Conservation (phyloP, 306 rosid species). For the Sicyos baderoa region DNA sequence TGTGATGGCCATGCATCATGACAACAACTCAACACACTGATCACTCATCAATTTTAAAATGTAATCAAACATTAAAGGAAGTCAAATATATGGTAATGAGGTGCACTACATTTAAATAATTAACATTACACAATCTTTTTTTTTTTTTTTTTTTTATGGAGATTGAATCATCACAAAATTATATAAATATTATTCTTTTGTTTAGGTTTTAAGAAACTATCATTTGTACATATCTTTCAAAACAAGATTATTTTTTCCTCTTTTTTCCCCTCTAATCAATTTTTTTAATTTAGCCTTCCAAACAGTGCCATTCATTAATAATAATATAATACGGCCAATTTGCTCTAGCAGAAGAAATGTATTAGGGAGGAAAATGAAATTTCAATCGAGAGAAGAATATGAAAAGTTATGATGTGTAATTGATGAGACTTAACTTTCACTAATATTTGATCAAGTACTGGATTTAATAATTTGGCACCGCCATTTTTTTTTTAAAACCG, state of each 20-base stretch:
- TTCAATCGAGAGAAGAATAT: neutral
- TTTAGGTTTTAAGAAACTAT: conserved; percentile 1
- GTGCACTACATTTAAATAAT: conserved; percentile 8
- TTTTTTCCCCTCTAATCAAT: neutral
- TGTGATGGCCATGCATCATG: neutral
- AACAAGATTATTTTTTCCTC: no score
- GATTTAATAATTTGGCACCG: neutral
- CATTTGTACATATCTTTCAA: neutral
- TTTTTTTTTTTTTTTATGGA: neutral
- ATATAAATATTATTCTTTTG: neutral
- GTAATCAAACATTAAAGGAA: neutral
- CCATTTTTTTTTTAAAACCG: neutral
- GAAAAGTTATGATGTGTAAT: neutral
- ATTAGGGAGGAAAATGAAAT: neutral
- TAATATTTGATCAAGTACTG: neutral
- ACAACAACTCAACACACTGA: no score
- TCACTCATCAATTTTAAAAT: neutral
- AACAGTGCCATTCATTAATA: no score
- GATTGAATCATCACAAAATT: conserved; percentile 3
- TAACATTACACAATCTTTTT: conserved; percentile 8
- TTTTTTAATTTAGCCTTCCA: no score
- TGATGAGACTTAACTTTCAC: conserved; percentile 1
- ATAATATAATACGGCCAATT: no score
- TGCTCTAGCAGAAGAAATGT: no score
- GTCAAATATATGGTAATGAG: conserved; percentile 11